Percentiles rank a stretch among this genome's conserved stretches.
phyloP scores from a whole-genome alignment of 768 basidiomycete species.

The Termitomyces sp. region DNA sequence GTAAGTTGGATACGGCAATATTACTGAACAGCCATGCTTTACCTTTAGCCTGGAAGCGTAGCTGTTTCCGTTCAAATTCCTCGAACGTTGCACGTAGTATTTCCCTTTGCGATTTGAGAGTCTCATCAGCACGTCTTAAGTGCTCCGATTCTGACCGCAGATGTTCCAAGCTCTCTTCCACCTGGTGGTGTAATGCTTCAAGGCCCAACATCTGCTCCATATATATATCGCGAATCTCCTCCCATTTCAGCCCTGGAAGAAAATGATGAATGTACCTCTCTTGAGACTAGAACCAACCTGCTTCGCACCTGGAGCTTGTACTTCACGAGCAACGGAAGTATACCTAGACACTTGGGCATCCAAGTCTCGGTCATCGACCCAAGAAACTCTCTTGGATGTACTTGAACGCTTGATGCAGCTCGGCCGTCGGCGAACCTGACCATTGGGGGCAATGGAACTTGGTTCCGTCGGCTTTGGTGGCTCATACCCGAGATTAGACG shows the following conservation, averaged over 20 bases:
- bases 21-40: neutral
- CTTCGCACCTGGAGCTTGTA: slow-evolving; percentile 28
- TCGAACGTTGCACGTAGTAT: slow-evolving; percentile 33
- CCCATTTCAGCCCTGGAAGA: slow-evolving; percentile 52
- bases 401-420: slow-evolving; percentile 62
- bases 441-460: slow-evolving; percentile 12
- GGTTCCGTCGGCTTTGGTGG: neutral
- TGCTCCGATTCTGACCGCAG: slow-evolving; percentile 40
- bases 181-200: slow-evolving; percentile 49
- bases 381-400: slow-evolving; percentile 62
- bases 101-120: slow-evolving; percentile 34
- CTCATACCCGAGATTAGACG: neutral
- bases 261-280: slow-evolving; percentile 1
- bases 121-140: slow-evolving; percentile 36
- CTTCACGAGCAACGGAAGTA: slow-evolving; percentile 32
- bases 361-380: slow-evolving; percentile 68
- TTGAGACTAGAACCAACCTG: neutral
- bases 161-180: slow-evolving; percentile 37
- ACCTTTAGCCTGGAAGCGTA: slow-evolving; percentile 40
- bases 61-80: slow-evolving; percentile 37
- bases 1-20: neutral
- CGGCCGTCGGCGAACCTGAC: slow-evolving; percentile 39
- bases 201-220: slow-evolving; percentile 59
- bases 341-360: slow-evolving; percentile 49
- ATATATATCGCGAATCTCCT: slow-evolving; percentile 49